Base-by-base conservation (phyloP, 1,284 basidiomycete genomes). In the Kalmanozyma brasiliensis region DNA sequence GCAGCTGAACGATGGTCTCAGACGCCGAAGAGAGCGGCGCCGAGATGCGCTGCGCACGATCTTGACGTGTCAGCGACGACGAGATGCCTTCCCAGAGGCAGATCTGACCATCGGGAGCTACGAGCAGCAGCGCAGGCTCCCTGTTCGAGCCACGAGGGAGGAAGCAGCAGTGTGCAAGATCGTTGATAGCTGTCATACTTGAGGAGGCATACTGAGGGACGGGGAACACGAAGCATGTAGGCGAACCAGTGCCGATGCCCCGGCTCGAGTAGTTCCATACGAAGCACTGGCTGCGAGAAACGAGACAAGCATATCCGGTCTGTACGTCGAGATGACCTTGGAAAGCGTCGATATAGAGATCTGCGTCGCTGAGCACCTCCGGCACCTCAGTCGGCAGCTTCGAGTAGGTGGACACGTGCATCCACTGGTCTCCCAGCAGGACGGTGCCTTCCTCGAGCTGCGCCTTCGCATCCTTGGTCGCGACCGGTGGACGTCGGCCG, bases 201-300 rank as follows among this genome's bases (percentile, higher is more conserved):
- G 48, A 49, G 9, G 62, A 58, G 0, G 64, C 48, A 33, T 69
- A 59, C 30, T 71, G 37, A 7, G 68, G 72, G 3, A 76, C 49
- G 4, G 68, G 41, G 24, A 77, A 74, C 9, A 57, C 51, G 37
- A 69, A 78, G 63, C 77, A 78, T 3, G 73, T 71, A 8, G 75
- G 69, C 10, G 66, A 57, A 4, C 61, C 47, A 4, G 49, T 49
- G 29, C 65, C 69, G 20, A 63, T 62, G 20, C 67, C 66, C 8
- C 74, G 60, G 22, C 70, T 61, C 5, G 52, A 37, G 45, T 76
- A 77, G 66, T 71, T 79, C 79, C 79, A 81, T 0, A 78, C 76
- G 32, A 67, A 77, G 43, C 71, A 73, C 43, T 62, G 55, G 16
- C 49, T 52, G n/a, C 69, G 59, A 2, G 76, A 64, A 10, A 77